Evolutionary conservation across 768 basidiomycete species (phyloP), one percentile per base, ranked within the genome.

Genomic region (Lactarius psammicola): DNA sequence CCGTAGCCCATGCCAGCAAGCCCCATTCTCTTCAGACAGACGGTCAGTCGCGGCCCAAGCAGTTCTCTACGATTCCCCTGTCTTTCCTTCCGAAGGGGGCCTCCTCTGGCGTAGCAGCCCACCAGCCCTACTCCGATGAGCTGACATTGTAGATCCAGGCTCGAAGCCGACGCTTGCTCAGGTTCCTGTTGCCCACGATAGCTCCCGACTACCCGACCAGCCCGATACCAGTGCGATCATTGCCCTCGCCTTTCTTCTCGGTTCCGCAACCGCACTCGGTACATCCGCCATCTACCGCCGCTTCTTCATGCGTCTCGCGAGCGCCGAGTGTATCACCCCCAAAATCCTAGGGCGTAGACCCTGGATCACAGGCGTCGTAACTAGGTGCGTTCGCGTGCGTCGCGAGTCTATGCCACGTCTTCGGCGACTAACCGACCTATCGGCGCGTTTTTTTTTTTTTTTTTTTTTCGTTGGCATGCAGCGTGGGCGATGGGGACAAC

Each of bases 401-500:
- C 36, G 36, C 9, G 9, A 5, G 20, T 13, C n/a, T 30, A 18
- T 30, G 17, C 8, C 20, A 17, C 40, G 23, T 8, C 53, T 55
- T 9, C 34, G 38, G 20, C 55, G 23, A 13, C 34, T 56, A 26
- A 28, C 20, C 8, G 42, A n/a, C 42, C 46, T 34, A 44, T 31
- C 20, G 28, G 57, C 42, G 38, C 46, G 49, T 53, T 20, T 66
- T 44, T 49, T 17, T 20, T 23, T 2, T 13, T n/a, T n/a, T n/a
- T n/a, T n/a, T n/a, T n/a, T n/a, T n/a, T n/a, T 44, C 4, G 13
- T 51, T 26, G 26, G 26, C 56, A 23, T 42, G 55, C 66, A 92
- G 91, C 67, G 92, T 94, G 59, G 90, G 90, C 3, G 93, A 95
- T 71, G 87, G 83, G 15, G 95, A 98, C 75, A 93, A 93, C 72